Evolutionary conservation across 306 rosid species (phyloP).

Genomic region (Aeschynomene evenia): DNA sequence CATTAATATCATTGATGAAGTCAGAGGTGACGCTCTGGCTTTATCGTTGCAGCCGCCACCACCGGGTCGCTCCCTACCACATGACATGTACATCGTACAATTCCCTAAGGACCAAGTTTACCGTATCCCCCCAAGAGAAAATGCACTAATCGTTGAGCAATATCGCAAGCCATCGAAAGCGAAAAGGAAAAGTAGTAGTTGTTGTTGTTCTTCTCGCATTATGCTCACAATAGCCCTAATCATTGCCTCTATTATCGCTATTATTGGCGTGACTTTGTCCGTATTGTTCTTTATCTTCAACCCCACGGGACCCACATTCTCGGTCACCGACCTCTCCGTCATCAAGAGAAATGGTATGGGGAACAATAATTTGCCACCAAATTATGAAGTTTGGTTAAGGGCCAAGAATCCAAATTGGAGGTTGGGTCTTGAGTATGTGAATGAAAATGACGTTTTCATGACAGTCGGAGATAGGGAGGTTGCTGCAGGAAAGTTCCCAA

Average conservation of each 20-base stretch:
- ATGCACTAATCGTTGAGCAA: slow-evolving; percentile 42
- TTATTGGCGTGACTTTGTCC: slow-evolving; percentile 23
- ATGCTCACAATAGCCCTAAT: neutral
- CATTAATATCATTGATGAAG: neutral
- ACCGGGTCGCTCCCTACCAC: neutral
- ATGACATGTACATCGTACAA: slow-evolving; percentile 57
- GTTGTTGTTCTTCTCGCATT: neutral
- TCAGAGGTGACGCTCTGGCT: neutral
- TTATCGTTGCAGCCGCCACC: neutral
- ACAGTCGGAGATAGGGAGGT: neutral
- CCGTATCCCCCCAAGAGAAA: slow-evolving; percentile 58
- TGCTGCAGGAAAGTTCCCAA: slow-evolving; percentile 43
- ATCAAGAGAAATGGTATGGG: neutral
- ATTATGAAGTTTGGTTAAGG: slow-evolving; percentile 33
- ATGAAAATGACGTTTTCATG: neutral
- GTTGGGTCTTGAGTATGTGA: slow-evolving; percentile 9
- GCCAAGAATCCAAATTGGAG: slow-evolving; percentile 36
- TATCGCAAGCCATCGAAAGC: neutral
- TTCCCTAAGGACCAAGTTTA: slow-evolving; percentile 67
- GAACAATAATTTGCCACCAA: neutral
- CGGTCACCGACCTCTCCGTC: neutral
- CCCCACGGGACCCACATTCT: slow-evolving; percentile 44
- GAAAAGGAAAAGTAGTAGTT: neutral
- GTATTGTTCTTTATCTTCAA: slow-evolving; percentile 22
- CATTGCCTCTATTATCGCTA: neutral